phyloP scores from a whole-genome alignment of 306 rosid genomes.

The Trifolium fragiferum region DNA sequence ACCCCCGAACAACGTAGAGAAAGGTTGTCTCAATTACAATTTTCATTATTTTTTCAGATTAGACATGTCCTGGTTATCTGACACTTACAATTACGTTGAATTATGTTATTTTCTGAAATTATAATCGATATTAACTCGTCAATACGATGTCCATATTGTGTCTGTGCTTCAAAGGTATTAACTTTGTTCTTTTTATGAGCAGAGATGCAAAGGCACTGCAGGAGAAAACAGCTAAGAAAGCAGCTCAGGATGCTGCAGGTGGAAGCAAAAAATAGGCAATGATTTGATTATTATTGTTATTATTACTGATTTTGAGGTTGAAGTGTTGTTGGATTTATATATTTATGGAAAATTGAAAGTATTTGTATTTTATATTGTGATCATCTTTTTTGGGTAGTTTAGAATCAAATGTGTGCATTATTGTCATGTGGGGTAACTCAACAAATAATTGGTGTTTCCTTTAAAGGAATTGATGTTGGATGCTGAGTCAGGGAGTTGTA shows the following conservation, averaged over 20 bases:
- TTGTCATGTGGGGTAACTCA: slow-evolving; percentile 27
- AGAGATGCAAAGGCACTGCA: slow-evolving; percentile 82
- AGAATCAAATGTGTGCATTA: not conserved
- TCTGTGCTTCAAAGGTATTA: not conserved
- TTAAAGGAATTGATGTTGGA: slow-evolving; percentile 32
- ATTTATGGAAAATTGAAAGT: slow-evolving; percentile 28
- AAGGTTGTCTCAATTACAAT: slow-evolving; percentile 52
- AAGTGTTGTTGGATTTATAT: slow-evolving; percentile 13
- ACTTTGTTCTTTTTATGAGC: slow-evolving; percentile 2
- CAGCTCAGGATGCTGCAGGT: slow-evolving; percentile 52
- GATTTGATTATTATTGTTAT: slow-evolving; percentile 15
- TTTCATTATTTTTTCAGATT: too few species aligned
- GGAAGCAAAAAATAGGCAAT: slow-evolving; percentile 53
- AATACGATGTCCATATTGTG: too few species aligned
- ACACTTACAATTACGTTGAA: not conserved
- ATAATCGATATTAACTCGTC: not conserved
- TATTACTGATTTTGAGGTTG: slow-evolving; percentile 24
- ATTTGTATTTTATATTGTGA: slow-evolving; percentile 29
- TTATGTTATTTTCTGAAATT: too few species aligned
- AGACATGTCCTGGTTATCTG: too few species aligned
- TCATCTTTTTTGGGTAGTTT: slow-evolving; percentile 7
- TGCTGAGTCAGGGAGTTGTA: slow-evolving; percentile 23
- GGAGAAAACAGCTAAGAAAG: slow-evolving; percentile 71
- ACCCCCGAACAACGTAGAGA: slow-evolving; percentile 90
- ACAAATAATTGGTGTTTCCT: slow-evolving; percentile 36